These are phyloP conservation scores for Fusarium sarcochroum DNA, from an alignment of 2,329 filamentous ascomycete species.

Conservation along the genomic window DNA sequence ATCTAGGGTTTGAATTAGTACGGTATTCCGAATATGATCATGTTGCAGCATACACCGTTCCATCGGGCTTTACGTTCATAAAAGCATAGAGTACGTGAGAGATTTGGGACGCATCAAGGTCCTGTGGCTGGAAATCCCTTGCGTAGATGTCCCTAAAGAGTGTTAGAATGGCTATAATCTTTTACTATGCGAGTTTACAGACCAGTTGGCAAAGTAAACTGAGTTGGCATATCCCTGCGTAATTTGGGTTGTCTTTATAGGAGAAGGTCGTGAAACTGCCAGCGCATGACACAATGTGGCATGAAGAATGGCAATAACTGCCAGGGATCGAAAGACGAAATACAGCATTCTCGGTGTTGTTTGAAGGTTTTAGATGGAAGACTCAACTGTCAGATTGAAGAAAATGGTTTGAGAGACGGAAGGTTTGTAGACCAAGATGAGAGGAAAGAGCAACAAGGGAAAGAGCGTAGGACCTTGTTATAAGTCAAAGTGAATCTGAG, in stretches of 20 bases:
- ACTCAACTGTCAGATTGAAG: background rate
- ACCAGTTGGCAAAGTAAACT: constrained; percentile 37
- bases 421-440: background rate
- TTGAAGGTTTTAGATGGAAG: background rate
- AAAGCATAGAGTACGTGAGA: constrained; percentile 88
- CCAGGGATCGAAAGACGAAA: constrained; percentile 46
- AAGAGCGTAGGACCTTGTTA: background rate
- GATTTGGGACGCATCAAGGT: constrained; percentile 62
- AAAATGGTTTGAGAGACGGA: constrained; percentile 1
- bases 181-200: constrained; percentile 50
- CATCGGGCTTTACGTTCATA: constrained; percentile 78
- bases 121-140: constrained; percentile 49
- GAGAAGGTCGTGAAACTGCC: constrained; percentile 26
- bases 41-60: constrained; percentile 72
- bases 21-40: no score
- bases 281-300: constrained; percentile 41
- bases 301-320: constrained; percentile 47
- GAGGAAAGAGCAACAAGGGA: background rate
- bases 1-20: constrained; percentile 53
- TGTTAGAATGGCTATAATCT: constrained; percentile 58
- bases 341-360: constrained; percentile 44
- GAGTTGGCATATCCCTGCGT: constrained; percentile 40
- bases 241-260: constrained; percentile 35
- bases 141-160: constrained; percentile 26
- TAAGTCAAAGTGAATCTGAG: background rate